Conservation (phyloP, 345 rosid species). For the Eucalyptus guilfoylei region DNA sequence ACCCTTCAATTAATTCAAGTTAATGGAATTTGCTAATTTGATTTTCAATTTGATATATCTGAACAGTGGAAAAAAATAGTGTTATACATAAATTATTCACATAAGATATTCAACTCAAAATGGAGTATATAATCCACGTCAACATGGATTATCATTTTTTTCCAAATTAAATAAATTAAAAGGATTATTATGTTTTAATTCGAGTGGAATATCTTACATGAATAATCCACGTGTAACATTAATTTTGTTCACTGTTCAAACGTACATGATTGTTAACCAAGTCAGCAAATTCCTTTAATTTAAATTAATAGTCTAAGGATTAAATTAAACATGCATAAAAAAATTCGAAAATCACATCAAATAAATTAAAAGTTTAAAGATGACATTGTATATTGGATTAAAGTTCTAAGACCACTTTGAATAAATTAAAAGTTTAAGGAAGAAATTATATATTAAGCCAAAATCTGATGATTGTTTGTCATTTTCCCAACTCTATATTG, state of each 20-base stretch:
- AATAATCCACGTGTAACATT: fast-evolving
- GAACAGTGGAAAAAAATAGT: no score
- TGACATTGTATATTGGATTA: fast-evolving
- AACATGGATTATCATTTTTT: no score
- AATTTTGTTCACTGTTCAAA: neutral
- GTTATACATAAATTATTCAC: no score
- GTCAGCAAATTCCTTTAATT: neutral
- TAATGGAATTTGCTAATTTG: no score
- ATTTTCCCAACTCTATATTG: neutral
- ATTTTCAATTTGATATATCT: no score
- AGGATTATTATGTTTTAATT: no score
- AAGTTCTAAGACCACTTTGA: no score
- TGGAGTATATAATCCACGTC: neutral
- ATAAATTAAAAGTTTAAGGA: no score
- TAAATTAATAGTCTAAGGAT: neutral
- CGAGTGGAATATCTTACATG: neutral
- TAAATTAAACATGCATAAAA: no score
- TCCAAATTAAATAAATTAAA: neutral
- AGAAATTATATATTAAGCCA: no score
- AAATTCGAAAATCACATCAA: no score
- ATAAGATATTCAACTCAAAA: neutral
- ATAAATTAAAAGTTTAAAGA: no score
- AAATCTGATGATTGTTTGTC: neutral
- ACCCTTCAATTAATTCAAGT: neutral
- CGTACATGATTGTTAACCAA: neutral